Evolutionary conservation across 805 yeast species (phyloP).

Genomic region (Starmerella floris): DNA sequence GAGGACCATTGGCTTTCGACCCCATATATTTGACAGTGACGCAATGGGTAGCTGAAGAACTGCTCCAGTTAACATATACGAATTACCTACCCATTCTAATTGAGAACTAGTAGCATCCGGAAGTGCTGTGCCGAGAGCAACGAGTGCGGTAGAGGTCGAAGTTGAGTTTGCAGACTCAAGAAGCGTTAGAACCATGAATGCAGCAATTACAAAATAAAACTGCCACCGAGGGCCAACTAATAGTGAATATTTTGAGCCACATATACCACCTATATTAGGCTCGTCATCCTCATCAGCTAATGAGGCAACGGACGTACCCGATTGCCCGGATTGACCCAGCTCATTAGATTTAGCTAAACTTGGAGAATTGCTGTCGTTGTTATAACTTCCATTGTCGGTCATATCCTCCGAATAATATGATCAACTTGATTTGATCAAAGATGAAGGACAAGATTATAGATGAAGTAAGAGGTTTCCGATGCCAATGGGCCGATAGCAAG

Average conservation of each 20-base stretch:
- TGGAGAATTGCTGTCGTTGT: too few species aligned
- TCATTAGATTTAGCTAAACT: too few species aligned
- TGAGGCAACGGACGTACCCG: not conserved
- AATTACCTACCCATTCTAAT: constrained; percentile 22
- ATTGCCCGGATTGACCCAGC: too few species aligned
- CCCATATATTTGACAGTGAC: constrained; percentile 18
- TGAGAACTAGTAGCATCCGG: constrained; percentile 17
- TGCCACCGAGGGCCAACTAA: constrained; percentile 7
- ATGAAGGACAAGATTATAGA: too few species aligned
- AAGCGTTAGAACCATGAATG: constrained; percentile 11
- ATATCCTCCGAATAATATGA: too few species aligned
- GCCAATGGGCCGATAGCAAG: too few species aligned
- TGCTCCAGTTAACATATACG: constrained; percentile 19
- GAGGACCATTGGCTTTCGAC: constrained; percentile 37
- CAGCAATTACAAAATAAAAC: constrained; percentile 6
- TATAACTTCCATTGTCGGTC: too few species aligned
- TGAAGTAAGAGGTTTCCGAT: too few species aligned
- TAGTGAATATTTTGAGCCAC: not conserved
- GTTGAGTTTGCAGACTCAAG: constrained; percentile 13
- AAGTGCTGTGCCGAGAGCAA: constrained; percentile 4
- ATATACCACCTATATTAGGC: constrained; percentile 11
- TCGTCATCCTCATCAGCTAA: constrained; percentile 8
- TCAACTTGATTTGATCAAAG: too few species aligned
- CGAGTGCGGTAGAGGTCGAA: constrained; percentile 11
- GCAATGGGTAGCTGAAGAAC: constrained; percentile 15